Base-by-base conservation (phyloP, 371 early-diverging fungal genomes). In the Phascolomyces articulosus region DNA sequence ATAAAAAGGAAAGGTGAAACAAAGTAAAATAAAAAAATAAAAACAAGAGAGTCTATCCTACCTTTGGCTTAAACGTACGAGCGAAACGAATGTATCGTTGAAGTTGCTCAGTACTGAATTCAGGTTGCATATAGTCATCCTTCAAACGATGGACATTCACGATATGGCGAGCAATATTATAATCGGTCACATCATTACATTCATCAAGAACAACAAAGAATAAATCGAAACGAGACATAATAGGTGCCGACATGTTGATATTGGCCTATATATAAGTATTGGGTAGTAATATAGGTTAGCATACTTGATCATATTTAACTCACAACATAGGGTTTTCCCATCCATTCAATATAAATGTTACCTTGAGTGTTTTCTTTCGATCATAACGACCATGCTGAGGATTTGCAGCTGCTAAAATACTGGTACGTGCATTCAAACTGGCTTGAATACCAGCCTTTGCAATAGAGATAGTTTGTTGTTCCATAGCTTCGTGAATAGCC, bases 401-500 rank as follows among this genome's bases (percentile, higher is more conserved):
- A 75, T 99, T 99, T 49, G 99, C 99, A 1, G 99, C 99, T 1
- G 99, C 99, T 40, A 99, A 82, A 60, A 99, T 96, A 40, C 98
- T 95, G 6, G 99, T 96, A 64, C 99, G 90, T 0, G 99, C 99
- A 77, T 99, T 99, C 67, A 99, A 84, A 41, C 98, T 98, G 20
- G 99, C 98, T 72, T 98, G 96, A 69, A 99, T 98, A 63, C 99
- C 99, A 34, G 99, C 99, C 73, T 99, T 99, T 47, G 98, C 93
- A 67, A 99, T 99, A n/a, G 95, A 93, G 61, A 99, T 99, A 1
- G 98, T 99, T 82, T 99, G 99, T 81, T 99, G 99, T 79, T 99
- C 99, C 99, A 99, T 99, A 18, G 99, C 99, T 86, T 99, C 99
- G 88, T 99, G 99, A 80, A 99, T 99, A 51, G 98, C 96, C n/a